Evolutionary conservation across 345 rosid species (phyloP), one percentile per base, ranked within the genome.

Genomic region (Acer saccharum): DNA sequence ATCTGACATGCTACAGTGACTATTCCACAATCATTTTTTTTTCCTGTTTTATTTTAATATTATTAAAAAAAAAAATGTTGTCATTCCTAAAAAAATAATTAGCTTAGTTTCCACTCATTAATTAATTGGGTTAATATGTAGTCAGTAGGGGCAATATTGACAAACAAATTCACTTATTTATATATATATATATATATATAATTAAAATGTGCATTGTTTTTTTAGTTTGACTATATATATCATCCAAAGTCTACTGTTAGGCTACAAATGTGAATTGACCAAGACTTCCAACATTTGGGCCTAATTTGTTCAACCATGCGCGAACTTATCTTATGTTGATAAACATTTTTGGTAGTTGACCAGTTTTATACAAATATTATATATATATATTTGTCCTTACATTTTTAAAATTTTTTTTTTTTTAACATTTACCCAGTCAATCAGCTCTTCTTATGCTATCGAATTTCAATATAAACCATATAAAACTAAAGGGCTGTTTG

Each of bases 231-330:
- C 58, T 71, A 32, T 43, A 32, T 43, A 32, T 4, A 46, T 74
- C 71, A 50, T 65, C 70, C 50, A 57, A 70, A 78, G 83, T 86
- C 82, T 73, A 60, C 58, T 69, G 80, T 81, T 86, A 77, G 86
- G 87, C 86, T 73, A 65, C 74, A 79, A 76, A 35, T 35, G 6
- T 35, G 6, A 35, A 35, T 35, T 14, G 78, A 74, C 74, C 74
- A 72, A 73, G 50, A 41, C 57, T 55, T 67, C 66, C 63, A 67
- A 78, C 77, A 75, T 65, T 74, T 75, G 72, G 75, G 71, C 74
- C 57, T 21, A 7, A 60, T 60, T 87, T 2, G 77, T 63, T 74
- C 77, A 87, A 83, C 90, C 58, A 82, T 75, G 61, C 55, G 66
- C 65, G 85, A 83, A 63, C 68, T 60, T 72, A 44, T 80, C 75